Evolutionary conservation across 1,284 basidiomycete species (phyloP), one percentile per base, ranked within the genome.

Genomic region (Cryptococcus sp.): DNA sequence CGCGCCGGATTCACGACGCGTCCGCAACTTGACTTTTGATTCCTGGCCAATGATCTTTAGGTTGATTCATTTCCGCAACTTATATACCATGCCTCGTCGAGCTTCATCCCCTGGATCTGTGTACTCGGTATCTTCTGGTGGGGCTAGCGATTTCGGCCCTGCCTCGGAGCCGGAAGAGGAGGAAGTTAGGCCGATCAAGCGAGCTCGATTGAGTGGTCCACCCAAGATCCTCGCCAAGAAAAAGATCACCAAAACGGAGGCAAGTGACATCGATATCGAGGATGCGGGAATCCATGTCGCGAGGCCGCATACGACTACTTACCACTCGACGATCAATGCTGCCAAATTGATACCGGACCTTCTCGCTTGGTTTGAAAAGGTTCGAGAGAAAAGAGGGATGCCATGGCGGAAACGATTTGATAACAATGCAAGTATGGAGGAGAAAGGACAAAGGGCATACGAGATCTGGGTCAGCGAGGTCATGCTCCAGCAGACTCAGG

Each of bases 401-500:
- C 75, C 75, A 3, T 77, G 75, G 75, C 54, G 73, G 19, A 72
- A 73, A 49, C 43, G 52, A 16, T 74, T 71, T 53, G 63, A 70
- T 40, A 50, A 55, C 2, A 39, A 22, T 1, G 25, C 62, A 45
- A 63, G 49, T 4, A 56, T 59, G 36, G 62, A 68, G 28, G 63
- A 64, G 41, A 70, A 72, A 54, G 73, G 67, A 0, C 75, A 77
- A 53, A 54, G 74, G 22, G 74, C 74, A 19, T 76, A 77, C 45
- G 74, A 77, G 62, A 70, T 74, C 41, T 36, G 73, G 67, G 73
- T 96, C 42, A 89, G 87, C 11, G 91, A 97, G 73, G 87, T 97
- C 58, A 98, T 98, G 94, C 80, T 97, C 5, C 94, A 98, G 70
- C 94, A 98, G 73, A 98, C 94, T 0, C 91, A 92, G 50, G 77